Conservation (phyloP, 192 early-diverging fungal species). For the Linnemannia zychae region DNA sequence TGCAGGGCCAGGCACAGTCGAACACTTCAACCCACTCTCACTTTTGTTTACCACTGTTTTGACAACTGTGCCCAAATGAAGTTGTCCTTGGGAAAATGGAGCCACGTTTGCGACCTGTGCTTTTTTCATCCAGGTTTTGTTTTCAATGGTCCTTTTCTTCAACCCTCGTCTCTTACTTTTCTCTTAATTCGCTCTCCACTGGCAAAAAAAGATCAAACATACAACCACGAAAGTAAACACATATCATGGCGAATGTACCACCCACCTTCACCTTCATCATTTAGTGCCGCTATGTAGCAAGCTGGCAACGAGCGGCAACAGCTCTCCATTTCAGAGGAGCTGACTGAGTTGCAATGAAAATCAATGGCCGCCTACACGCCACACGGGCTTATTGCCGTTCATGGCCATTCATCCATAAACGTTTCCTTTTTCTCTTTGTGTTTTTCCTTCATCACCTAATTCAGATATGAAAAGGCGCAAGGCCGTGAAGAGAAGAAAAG, state of each 20-base stretch:
- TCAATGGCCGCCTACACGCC: background rate
- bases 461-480: background rate
- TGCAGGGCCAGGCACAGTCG: background rate
- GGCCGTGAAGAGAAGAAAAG: background rate
- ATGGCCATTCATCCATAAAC: background rate
- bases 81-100: background rate
- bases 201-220: too few species aligned
- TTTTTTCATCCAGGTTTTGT: background rate
- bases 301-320: background rate
- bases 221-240: background rate
- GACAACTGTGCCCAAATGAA: background rate
- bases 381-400: conserved; percentile 9
- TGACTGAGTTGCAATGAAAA: background rate
- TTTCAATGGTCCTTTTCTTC: background rate
- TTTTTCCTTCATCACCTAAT: background rate
- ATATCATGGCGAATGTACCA: background rate
- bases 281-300: background rate
- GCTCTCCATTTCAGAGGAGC: background rate
- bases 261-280: background rate
- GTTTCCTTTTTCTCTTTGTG: too few species aligned
- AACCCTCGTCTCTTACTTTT: background rate
- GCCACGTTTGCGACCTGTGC: conserved; percentile 5
- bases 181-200: background rate
- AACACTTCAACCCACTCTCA: background rate
- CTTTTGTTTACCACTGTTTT: background rate